Evolutionary conservation across 257 asterid genomes (phyloP).

Genomic region (Primulina tabacum): DNA sequence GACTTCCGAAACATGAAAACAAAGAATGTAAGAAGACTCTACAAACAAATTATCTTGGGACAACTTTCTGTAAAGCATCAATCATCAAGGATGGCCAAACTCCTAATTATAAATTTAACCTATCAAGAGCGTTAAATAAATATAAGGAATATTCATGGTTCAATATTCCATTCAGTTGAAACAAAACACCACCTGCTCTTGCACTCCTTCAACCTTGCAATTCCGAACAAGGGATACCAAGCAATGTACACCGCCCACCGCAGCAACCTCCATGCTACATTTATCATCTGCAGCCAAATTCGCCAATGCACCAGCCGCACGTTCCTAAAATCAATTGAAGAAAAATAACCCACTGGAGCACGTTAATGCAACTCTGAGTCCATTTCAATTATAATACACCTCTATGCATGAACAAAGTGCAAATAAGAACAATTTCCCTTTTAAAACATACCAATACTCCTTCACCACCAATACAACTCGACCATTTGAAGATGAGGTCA

Average conservation of each 20-base stretch:
- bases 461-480: slow-evolving; percentile 61
- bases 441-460: slow-evolving; percentile 66
- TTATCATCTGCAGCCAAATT: slow-evolving; percentile 94
- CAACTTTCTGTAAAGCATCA: slow-evolving; percentile 7
- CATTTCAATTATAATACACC: background rate
- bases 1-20: background rate
- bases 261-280: slow-evolving; percentile 81
- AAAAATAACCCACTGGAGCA: slow-evolving; percentile 19
- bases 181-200: slow-evolving; percentile 62
- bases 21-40: slow-evolving; percentile 4
- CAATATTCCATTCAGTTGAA: slow-evolving; percentile 7
- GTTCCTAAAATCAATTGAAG: slow-evolving; percentile 56
- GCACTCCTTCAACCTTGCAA: slow-evolving; percentile 83
- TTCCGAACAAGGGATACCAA: slow-evolving; percentile 68
- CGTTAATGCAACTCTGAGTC: background rate
- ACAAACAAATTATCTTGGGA: slow-evolving; percentile 9
- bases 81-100: background rate
- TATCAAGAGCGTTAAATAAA: background rate
- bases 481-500: slow-evolving; percentile 81
- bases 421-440: slow-evolving; percentile 1
- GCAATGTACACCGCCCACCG: slow-evolving; percentile 71
- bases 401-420: background rate
- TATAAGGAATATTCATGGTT: slow-evolving; percentile 12
- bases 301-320: slow-evolving; percentile 90
- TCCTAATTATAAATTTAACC: background rate